phyloP scores from a whole-genome alignment of 441 rosid species.

The Manihot esculenta region DNA sequence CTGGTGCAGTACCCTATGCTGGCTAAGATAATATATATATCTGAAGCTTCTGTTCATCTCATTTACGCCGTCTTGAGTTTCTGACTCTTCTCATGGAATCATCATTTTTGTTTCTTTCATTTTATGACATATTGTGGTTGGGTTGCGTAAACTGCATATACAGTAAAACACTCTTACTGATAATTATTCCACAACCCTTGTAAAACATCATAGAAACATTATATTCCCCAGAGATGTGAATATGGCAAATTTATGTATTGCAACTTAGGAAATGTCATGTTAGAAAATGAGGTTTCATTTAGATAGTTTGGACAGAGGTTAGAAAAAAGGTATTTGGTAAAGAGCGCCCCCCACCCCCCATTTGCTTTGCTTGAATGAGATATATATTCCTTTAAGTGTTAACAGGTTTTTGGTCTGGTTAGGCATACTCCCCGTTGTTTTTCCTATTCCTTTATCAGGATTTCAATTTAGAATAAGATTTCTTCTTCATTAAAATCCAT shows the following conservation, averaged over 20 bases:
- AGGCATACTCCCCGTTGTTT: too few relatives aligned
- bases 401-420: too few relatives aligned
- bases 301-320: too few relatives aligned
- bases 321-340: too few relatives aligned
- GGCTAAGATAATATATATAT: not conserved
- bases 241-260: not conserved
- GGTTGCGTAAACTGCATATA: not conserved
- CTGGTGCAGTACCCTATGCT: not conserved
- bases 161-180: not conserved
- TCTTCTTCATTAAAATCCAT: not conserved
- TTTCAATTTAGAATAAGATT: not conserved
- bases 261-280: constrained; percentile 1
- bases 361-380: too few relatives aligned
- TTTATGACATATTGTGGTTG: not conserved
- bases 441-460: not conserved
- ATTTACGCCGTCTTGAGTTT: not conserved
- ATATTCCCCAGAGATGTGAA: not conserved
- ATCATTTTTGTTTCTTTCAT: not conserved
- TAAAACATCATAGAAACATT: not conserved
- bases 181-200: not conserved
- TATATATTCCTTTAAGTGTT: too few relatives aligned
- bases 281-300: not conserved
- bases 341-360: too few relatives aligned
- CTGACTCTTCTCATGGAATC: not conserved
- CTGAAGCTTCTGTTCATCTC: not conserved